These are phyloP conservation scores for Ilex asprella DNA, from an alignment of 257 asterid genomes.

Conservation along the genomic window DNA sequence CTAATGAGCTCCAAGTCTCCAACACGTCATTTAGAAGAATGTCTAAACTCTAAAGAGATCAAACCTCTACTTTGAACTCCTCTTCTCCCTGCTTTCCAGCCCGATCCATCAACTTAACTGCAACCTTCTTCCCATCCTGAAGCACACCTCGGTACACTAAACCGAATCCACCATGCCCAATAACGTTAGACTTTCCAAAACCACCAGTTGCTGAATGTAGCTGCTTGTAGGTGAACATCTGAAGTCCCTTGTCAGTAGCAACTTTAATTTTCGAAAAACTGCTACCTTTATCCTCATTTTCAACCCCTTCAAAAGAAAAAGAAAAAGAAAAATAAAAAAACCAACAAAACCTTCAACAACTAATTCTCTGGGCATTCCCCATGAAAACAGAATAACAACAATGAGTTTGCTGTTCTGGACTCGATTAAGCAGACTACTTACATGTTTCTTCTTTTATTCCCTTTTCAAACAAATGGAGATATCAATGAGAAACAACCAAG, in stretches of 20 bases:
- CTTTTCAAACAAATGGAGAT: too few relatives aligned
- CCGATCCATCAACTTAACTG: constrained; percentile 87
- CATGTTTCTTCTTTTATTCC: neutral
- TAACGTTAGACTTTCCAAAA: constrained; percentile 70
- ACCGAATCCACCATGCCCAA: constrained; percentile 91
- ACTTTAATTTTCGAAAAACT: constrained; percentile 33
- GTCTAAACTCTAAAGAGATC: constrained; percentile 5
- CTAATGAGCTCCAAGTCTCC: neutral
- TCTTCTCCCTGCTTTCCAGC: constrained; percentile 91
- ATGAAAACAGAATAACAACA: neutral
- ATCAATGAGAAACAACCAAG: too few relatives aligned
- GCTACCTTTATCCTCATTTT: constrained; percentile 37
- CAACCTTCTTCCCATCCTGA: constrained; percentile 84
- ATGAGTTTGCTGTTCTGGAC: too few relatives aligned
- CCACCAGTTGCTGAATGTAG: constrained; percentile 90
- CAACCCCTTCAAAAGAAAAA: constrained; percentile 22
- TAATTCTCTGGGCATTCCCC: neutral
- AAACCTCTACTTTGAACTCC: constrained; percentile 81
- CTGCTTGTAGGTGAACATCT: constrained; percentile 78
- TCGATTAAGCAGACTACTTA: too few relatives aligned
- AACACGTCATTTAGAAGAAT: neutral
- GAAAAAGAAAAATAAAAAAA: constrained; percentile 1
- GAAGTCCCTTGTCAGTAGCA: constrained; percentile 53
- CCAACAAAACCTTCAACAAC: constrained; percentile 1
- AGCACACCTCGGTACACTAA: constrained; percentile 79